phyloP scores from a whole-genome alignment of 257 asterid genomes.

The Solanum phureja region DNA sequence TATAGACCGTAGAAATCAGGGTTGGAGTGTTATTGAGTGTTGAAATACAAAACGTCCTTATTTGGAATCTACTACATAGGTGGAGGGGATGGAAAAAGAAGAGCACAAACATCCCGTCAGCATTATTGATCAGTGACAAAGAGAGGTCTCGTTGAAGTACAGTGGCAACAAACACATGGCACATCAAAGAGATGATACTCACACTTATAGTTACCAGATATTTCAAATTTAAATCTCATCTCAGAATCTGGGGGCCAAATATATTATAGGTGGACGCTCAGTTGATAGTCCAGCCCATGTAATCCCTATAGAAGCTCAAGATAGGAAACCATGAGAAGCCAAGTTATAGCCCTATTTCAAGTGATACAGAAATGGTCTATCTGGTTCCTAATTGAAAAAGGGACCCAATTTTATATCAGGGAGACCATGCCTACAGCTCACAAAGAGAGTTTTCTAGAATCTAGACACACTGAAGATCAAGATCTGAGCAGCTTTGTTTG shows the following conservation, averaged over 20 bases:
- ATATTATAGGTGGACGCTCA: not conserved
- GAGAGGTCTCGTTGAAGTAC: not conserved
- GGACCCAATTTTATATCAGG: not conserved
- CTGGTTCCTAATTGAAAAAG: not conserved
- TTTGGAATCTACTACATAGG: not conserved
- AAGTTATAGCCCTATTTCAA: not conserved
- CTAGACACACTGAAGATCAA: not conserved
- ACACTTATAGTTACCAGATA: not conserved
- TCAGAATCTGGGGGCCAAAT: not conserved
- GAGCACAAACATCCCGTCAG: not conserved
- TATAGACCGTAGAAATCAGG: not conserved
- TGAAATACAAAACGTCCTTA: not conserved
- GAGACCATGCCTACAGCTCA: not conserved
- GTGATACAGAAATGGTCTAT: not conserved
- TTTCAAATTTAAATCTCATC: not conserved
- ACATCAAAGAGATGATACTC: not conserved
- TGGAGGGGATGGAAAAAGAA: not conserved
- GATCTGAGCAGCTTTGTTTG: not conserved
- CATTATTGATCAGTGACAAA: not conserved
- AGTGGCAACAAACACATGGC: not conserved
- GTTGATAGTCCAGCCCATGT: not conserved
- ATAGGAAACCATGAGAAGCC: not conserved
- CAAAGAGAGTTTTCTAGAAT: not conserved
- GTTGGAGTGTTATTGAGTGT: not conserved
- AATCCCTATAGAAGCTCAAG: not conserved